Conservation (phyloP, 202 grass and related monocot genomes). For the Dendrocalamus latiflorus region DNA sequence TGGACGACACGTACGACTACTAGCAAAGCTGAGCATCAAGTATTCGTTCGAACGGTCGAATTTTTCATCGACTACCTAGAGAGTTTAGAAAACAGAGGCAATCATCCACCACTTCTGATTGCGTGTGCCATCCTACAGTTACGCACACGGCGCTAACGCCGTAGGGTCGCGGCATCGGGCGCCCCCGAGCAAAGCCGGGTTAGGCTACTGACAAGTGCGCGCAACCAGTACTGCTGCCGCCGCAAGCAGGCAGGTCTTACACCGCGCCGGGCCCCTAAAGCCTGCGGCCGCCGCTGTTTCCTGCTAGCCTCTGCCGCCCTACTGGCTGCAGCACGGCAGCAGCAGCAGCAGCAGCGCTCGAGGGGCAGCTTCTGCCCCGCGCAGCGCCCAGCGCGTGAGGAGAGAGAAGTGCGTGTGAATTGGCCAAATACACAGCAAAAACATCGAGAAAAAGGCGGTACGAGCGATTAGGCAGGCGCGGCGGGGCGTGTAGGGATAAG, state of each 20-base stretch:
- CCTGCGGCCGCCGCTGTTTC: conserved; percentile 26
- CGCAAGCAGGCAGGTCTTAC: conserved; percentile 13
- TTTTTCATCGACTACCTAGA: too few species aligned
- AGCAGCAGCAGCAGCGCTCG: background rate
- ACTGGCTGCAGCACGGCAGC: background rate
- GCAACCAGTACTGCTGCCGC: background rate
- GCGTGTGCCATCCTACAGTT: too few species aligned
- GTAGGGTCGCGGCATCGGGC: background rate
- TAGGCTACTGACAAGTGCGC: background rate
- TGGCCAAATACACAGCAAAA: background rate
- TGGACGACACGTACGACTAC: too few species aligned
- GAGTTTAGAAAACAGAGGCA: too few species aligned
- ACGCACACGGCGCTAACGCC: too few species aligned
- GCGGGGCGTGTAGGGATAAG: background rate
- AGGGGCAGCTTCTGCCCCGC: background rate
- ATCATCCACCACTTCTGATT: too few species aligned
- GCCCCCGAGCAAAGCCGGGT: background rate
- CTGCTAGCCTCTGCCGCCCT: background rate
- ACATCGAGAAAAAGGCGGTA: background rate
- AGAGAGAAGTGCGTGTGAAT: background rate
- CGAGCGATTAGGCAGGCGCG: background rate
- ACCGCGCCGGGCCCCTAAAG: background rate
- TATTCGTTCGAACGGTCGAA: too few species aligned
- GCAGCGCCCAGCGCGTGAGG: conserved; percentile 14
- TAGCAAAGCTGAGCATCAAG: too few species aligned